phyloP scores from a whole-genome alignment of 495 filamentous ascomycete species.

The Trichocladium uniseriatum region DNA sequence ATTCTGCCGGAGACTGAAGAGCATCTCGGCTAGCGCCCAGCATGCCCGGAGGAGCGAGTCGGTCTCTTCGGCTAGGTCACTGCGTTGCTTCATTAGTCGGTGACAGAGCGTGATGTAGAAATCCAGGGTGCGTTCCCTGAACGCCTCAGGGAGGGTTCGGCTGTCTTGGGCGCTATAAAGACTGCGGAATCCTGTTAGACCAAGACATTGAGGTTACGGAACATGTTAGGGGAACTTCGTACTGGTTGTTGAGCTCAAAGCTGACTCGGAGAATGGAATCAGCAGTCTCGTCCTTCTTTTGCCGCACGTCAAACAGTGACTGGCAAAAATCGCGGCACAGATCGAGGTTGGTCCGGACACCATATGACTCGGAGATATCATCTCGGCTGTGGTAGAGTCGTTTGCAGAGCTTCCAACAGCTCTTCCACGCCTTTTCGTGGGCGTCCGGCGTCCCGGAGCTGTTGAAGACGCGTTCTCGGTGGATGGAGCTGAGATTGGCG shows the following conservation, averaged over 20 bases:
- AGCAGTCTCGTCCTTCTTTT: constrained; percentile 60
- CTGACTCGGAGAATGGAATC: constrained; percentile 85
- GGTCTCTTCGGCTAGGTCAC: constrained; percentile 64
- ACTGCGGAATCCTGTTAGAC: constrained; percentile 26
- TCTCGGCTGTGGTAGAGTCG: constrained; percentile 74
- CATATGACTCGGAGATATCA: constrained; percentile 56
- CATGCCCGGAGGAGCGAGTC: constrained; percentile 77
- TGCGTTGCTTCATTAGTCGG: constrained; percentile 86
- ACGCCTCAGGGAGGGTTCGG: constrained; percentile 72
- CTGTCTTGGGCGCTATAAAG: constrained; percentile 82
- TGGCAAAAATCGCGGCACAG: constrained; percentile 89
- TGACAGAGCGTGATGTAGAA: constrained; percentile 93
- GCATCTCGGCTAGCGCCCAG: constrained; percentile 87
- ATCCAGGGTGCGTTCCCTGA: constrained; percentile 80
- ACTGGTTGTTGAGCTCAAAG: constrained; percentile 91
- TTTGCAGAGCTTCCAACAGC: constrained; percentile 85
- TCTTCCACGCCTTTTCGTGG: constrained; percentile 81
- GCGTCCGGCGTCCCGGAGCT: constrained; percentile 58
- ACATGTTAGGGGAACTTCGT: constrained; percentile 8
- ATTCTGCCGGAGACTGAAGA: constrained; percentile 84
- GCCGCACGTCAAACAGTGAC: constrained; percentile 73
- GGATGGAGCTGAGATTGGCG: constrained; percentile 72
- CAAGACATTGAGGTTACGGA: background rate
- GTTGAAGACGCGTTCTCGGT: constrained; percentile 69
- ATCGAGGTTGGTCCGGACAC: constrained; percentile 69